Evolutionary conservation across 495 filamentous ascomycete species (phyloP).

Genomic region (Penicillium cinerascens): DNA sequence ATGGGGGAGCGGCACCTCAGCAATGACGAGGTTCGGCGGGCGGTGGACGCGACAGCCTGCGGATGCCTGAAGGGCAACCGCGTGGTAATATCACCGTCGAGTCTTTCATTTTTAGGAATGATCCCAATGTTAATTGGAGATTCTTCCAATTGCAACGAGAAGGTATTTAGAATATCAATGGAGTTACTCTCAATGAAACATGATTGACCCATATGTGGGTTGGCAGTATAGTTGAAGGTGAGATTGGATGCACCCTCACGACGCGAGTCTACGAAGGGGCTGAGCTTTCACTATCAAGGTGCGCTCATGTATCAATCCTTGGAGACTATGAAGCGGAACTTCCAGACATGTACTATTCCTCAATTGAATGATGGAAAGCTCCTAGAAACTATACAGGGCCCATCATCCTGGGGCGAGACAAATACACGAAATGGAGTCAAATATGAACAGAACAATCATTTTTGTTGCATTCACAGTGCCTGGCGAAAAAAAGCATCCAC

Average conservation of each 20-base stretch:
- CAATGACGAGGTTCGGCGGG: constrained; percentile 30
- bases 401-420: background rate
- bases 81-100: constrained; percentile 4
- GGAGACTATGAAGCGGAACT: background rate
- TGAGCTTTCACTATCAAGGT: no score
- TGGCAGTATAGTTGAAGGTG: no score
- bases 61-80: constrained; percentile 24
- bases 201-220: no score
- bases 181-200: no score
- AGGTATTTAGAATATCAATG: background rate
- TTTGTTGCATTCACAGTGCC: constrained; percentile 38
- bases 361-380: background rate
- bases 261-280: no score
- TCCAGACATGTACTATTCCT: background rate
- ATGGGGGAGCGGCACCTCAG: constrained; percentile 16
- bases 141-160: background rate
- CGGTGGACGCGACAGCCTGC: constrained; percentile 32
- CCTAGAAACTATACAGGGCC: background rate
- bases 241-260: no score
- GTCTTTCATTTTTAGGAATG: background rate
- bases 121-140: background rate
- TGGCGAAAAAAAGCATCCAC: constrained; percentile 16
- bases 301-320: no score
- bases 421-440: constrained; percentile 9
- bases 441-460: constrained; percentile 42